Base-by-base conservation (phyloP, 805 yeast genomes). In the Saccharomyces cerevisiae region DNA sequence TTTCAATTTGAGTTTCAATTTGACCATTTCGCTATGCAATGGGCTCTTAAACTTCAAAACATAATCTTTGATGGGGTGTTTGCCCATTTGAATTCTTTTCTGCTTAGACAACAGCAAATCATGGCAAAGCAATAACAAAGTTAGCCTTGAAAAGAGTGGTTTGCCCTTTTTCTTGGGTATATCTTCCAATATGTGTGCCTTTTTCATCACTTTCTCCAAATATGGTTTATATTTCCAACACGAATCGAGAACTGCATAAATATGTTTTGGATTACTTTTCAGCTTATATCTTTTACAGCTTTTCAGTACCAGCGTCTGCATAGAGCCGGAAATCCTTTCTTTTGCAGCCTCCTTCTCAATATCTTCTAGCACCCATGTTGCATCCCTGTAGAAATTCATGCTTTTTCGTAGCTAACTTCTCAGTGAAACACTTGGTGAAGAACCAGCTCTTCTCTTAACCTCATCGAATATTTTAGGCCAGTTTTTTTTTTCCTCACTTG, bases 71-170 rank as follows among this genome's bases (percentile, higher is more conserved):
- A 89, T 77, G 0, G 92, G 87, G 57, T 85, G 89, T 63, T 90
- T 91, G 6, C 95, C 95, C 76, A 89, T 85, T 66, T 89, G 95
- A 55, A 92, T 85, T 57, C 97, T 73, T 10, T 95, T 94, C 28
- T 82, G 77, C 58, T 82, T 79, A 5, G 92, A 79, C 54, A 94
- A 77, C 5, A 91, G 69, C 52, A 89, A 73, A 71, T 92, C 99
- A 64, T 92, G 96, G 0, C 85, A 85, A 70, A 92, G 70, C 8
- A 92, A 73, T 52, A 84, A 57, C 2, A 70, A 54, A 1, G 73
- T 70, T 48, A 64, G 50, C 47, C 63, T 60, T 32, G 62, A 58
- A 51, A 78, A 78, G 24, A 86, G 64, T 55, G 76, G 78, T 54
- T 76, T 78, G 32, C 81, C 82, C 41, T 70, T 76, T 58, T 72